Base-by-base conservation (phyloP, 2,329 filamentous ascomycete genomes). In the Aspergillus texensis region DNA sequence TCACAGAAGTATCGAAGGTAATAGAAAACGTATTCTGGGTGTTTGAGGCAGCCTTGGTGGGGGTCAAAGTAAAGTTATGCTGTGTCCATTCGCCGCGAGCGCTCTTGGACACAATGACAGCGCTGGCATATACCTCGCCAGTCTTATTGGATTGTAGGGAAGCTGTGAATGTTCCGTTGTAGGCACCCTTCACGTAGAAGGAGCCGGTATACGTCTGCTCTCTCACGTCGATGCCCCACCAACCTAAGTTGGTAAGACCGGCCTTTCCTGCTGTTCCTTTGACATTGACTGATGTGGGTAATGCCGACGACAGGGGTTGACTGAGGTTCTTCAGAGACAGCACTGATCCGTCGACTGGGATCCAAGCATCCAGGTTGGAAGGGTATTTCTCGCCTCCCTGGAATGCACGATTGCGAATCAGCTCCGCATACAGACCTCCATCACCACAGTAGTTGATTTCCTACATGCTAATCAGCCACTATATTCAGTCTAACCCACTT, bases 1-100 rank as follows among this genome's bases (percentile, higher is more conserved):
- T 66, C 60, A 74, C 72, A 10, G 76, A 74, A 19, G 79, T 75
- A 70, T 85, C 81, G 39, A 84, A 83, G 2, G 82, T 84, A 57
- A 86, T 73, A 2, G 78, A 76, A 60, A 85, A 83, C 0, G 81
- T 83, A 67, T 86, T 86, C 71, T 85, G 84, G 6, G 77, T 65
- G 58, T 75, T 65, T 4, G 74, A 64, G n/a, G 74, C 67, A 41
- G 62, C 63, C 28, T 45, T 62, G 39, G 57, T 64, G 1, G 71
- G 68, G 1, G 58, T 64, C 10, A 74, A 63, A 19, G 66, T 79
- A 50, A 78, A 81, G 0, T 72, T 73, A 60, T 83, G 80, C 63
- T 80, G 75, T 1, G 78, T 75, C 75, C 73, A 82, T 57, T 68
- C 73, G 62, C 70, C 69, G 74, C 75, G 72, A n/a, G 69, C 70